A percentile compares a stretch with the other conserved stretches of the same genome.
These are phyloP conservation scores for Vicia villosa DNA, from an alignment of 306 rosid species.

Conservation along the genomic window DNA sequence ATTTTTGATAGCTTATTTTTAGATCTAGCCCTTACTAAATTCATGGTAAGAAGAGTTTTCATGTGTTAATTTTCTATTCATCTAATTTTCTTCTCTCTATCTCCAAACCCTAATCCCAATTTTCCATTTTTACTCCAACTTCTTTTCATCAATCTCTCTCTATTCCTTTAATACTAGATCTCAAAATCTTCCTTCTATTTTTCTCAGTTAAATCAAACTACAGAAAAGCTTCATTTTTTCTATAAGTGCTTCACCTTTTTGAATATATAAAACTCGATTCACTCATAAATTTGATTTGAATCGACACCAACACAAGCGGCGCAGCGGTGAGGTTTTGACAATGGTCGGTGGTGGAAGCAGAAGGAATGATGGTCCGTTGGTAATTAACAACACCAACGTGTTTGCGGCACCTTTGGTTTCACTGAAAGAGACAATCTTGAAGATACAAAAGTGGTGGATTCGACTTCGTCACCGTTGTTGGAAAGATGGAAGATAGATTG, in stretches of 20 bases:
- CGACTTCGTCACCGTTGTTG: constrained; percentile 44
- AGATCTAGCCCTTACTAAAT: too few species aligned
- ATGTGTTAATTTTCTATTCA: neutral
- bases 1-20: too few species aligned
- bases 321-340: neutral
- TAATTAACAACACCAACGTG: constrained; percentile 59
- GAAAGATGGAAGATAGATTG: constrained; percentile 46
- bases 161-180: constrained; percentile 34
- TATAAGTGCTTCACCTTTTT: neutral
- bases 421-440: constrained; percentile 26
- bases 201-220: neutral
- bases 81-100: neutral
- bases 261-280: neutral
- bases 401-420: constrained; percentile 64
- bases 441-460: constrained; percentile 25
- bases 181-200: constrained; percentile 8
- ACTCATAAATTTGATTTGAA: too few species aligned
- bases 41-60: too few species aligned
- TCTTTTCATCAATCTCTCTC: neutral
- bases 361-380: constrained; percentile 52
- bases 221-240: too few species aligned
- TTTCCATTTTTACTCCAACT: neutral
- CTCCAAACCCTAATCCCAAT: neutral
- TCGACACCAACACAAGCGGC: too few species aligned
- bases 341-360: constrained; percentile 74